Conservation (phyloP, 2,329 filamentous ascomycete species). For the Alternaria solani region DNA sequence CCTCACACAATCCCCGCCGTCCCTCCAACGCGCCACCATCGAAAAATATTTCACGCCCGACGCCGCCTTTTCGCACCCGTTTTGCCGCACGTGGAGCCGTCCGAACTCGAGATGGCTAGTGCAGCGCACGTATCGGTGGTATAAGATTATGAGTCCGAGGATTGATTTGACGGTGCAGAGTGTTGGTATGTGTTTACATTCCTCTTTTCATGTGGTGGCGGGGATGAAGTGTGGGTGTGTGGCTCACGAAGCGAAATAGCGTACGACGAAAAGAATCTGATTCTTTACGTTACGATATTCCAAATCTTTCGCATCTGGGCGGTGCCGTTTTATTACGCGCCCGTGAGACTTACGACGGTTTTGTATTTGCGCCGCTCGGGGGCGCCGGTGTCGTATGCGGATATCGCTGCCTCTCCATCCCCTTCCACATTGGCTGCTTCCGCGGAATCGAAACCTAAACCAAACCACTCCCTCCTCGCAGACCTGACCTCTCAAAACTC, state of each 20-base stretch:
- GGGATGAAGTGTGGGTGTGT: constrained; percentile 64
- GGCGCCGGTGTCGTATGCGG: neutral
- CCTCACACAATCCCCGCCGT: constrained; percentile 72
- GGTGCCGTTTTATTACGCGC: constrained; percentile 75
- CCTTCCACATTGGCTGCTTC: neutral
- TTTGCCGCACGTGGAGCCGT: constrained; percentile 71
- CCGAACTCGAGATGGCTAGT: constrained; percentile 72
- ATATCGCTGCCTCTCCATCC: neutral
- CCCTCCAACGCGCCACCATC: constrained; percentile 70
- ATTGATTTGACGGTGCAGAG: constrained; percentile 73
- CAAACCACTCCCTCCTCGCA: neutral
- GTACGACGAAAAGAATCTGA: constrained; percentile 70
- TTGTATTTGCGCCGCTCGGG: constrained; percentile 60
- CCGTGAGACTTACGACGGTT: constrained; percentile 73
- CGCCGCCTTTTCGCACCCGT: constrained; percentile 79
- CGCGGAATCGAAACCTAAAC: neutral
- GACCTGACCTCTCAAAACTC: neutral
- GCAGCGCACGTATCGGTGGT: constrained; percentile 72
- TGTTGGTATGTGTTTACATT: constrained; percentile 60
- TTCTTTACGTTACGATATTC: constrained; percentile 76
- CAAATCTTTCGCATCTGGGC: constrained; percentile 82
- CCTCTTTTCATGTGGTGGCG: no score
- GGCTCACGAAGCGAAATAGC: constrained; percentile 54
- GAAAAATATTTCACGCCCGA: constrained; percentile 76
- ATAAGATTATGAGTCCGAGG: constrained; percentile 80